Evolutionary conservation across 2,329 filamentous ascomycete genomes (phyloP).

Genomic region (Fusarium camptoceras): DNA sequence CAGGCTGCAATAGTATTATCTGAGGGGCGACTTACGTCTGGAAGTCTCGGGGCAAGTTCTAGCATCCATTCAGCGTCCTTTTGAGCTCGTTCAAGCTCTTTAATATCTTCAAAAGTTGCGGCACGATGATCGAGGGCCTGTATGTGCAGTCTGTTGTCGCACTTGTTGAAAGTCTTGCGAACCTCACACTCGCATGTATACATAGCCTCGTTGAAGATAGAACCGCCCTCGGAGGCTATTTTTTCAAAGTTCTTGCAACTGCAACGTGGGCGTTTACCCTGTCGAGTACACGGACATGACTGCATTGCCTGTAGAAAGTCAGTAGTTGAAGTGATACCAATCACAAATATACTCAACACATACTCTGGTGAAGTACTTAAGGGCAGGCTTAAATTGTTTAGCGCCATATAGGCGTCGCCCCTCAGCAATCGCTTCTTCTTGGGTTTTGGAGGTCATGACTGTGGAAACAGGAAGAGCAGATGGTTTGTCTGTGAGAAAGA

Average conservation of each 20-base stretch:
- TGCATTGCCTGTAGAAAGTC: constrained; percentile 51
- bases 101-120: constrained; percentile 55
- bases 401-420: constrained; percentile 51
- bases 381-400: constrained; percentile 51
- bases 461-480: neutral
- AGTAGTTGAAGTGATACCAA: neutral
- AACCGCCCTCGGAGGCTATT: constrained; percentile 49
- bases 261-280: constrained; percentile 53
- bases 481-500: neutral
- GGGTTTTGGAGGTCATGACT: constrained; percentile 35
- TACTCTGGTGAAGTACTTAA: constrained; percentile 54
- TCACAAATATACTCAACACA: neutral
- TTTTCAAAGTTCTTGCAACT: constrained; percentile 55
- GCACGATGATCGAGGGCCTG: constrained; percentile 57
- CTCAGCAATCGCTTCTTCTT: constrained; percentile 49
- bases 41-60: constrained; percentile 55
- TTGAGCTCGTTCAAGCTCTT: constrained; percentile 53
- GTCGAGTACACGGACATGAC: constrained; percentile 51
- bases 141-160: constrained; percentile 53
- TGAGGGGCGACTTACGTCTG: constrained; percentile 51
- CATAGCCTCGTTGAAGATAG: constrained; percentile 58
- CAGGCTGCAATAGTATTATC: neutral
- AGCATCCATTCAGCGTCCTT: constrained; percentile 58
- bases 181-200: constrained; percentile 54
- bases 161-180: constrained; percentile 55